phyloP scores from a whole-genome alignment of 305 asterid species.

The Stenogyne calaminthoides region DNA sequence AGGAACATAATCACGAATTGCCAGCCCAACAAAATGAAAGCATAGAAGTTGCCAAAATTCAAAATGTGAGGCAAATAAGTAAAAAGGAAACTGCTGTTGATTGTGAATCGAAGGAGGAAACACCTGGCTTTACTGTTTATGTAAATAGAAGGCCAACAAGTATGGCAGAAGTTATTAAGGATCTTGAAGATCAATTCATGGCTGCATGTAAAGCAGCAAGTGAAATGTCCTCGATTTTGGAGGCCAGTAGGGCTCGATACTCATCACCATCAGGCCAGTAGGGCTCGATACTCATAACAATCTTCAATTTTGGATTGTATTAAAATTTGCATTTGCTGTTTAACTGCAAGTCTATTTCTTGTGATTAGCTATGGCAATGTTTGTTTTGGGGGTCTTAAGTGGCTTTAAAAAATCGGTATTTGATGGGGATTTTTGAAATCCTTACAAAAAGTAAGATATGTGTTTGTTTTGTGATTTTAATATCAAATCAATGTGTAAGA shows the following conservation, averaged over 20 bases:
- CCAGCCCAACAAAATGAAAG: conserved; percentile 41
- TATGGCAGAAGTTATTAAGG: conserved; percentile 93
- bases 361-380: neutral
- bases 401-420: neutral
- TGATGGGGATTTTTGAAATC: neutral
- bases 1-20: conserved; percentile 36
- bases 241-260: conserved; percentile 80
- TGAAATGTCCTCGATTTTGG: conserved; percentile 77
- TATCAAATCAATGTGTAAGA: no score
- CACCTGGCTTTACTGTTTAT: conserved; percentile 89
- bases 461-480: neutral
- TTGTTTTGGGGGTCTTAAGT: neutral
- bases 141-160: conserved; percentile 88
- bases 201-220: conserved; percentile 77
- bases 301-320: conserved; percentile 3
- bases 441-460: neutral
- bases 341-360: neutral
- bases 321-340: neutral
- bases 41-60: conserved; percentile 50
- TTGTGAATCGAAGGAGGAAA: conserved; percentile 63
- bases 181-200: conserved; percentile 86
- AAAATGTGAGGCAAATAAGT: conserved; percentile 57
- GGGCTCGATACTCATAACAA: conserved; percentile 62
- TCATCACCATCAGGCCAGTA: conserved; percentile 65
- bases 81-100: conserved; percentile 64